Base-by-base conservation (phyloP, 192 early-diverging fungal species). In the Phycomyces blakesleeanus region DNA sequence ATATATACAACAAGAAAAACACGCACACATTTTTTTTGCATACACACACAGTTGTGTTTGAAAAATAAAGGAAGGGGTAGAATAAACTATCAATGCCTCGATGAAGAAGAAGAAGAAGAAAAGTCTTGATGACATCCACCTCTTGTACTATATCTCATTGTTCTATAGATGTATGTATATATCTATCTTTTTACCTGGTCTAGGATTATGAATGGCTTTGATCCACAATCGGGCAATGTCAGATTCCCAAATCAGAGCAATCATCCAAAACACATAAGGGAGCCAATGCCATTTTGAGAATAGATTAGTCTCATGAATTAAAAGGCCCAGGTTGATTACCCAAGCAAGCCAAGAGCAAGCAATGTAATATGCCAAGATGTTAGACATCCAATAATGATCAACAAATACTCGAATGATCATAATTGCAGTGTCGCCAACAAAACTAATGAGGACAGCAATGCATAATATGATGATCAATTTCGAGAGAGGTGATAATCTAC, bases 211-310 rank as follows among this genome's bases (percentile, higher is more conserved):
- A 24, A 75, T 55, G 21, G 40, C 55, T 4, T 44, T 50, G 7
- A 61, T 12, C 82, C 82, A 84, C 42, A 68, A 56, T 63, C 66
- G 76, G 14, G 68, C 64, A 37, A 84, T 59, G 1, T 82, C 49
- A 3, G 75, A 63, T 40, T 86, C 84, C 1, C 74, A 67, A 10
- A 76, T 57, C 15, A 78, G 52, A 3, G 74, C 69, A 7, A 79
- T 42, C 44, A 55, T 66, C 75, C 76, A 86, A 49, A 85, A 86
- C 7, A 39, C 41, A 75, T 81, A 81, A 38, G 79, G 76, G 15
- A 76, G 52, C 77, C 77, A 83, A 34, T 73, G 68, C 77, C 77
- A 81, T 34, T 67, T 64, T 0, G 76, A 74, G 6, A 71, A 71
- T 41, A 63, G 76, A 1, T 62, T 41, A 26, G 66, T 49, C 41